phyloP scores from a whole-genome alignment of 2,329 filamentous ascomycete genomes.

The Pseudogymnoascus sp. region DNA sequence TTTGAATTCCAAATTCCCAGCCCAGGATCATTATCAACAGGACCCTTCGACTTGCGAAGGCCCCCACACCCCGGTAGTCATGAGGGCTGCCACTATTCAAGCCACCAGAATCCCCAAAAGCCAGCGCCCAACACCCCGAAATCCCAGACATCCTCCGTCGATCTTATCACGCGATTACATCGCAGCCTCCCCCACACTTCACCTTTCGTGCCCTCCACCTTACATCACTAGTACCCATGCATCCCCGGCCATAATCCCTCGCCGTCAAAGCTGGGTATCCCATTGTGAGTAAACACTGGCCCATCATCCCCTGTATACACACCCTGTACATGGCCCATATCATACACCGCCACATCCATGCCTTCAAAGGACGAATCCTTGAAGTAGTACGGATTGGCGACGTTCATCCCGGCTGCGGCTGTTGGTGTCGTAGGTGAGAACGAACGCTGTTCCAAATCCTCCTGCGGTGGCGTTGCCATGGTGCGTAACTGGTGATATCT shows the following conservation, averaged over 20 bases:
- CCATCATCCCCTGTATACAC: conserved; percentile 20
- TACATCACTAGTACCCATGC: conserved; percentile 2
- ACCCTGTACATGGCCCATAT: conserved; percentile 23
- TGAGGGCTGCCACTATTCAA: background rate
- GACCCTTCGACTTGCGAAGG: background rate
- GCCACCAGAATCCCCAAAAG: background rate
- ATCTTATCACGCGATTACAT: background rate
- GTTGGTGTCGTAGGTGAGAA: conserved; percentile 3
- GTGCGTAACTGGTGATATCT: conserved; percentile 5
- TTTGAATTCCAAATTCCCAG: background rate
- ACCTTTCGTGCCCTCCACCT: background rate
- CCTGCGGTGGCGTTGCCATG: background rate
- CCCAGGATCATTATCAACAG: conserved; percentile 4
- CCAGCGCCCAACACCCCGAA: background rate
- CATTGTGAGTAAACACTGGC: conserved; percentile 22
- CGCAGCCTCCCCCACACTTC: background rate
- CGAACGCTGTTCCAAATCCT: background rate
- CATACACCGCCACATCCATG: conserved; percentile 21
- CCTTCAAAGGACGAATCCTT: conserved; percentile 19
- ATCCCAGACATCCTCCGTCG: background rate
- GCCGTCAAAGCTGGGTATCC: conserved; percentile 4
- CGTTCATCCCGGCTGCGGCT: conserved; percentile 19
- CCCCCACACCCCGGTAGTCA: background rate
- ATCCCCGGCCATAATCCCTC: background rate
- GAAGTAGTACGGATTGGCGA: conserved; percentile 18